These are phyloP conservation scores for Trypethelium eluteriae DNA, from an alignment of 495 filamentous ascomycete genomes.

Conservation along the genomic window DNA sequence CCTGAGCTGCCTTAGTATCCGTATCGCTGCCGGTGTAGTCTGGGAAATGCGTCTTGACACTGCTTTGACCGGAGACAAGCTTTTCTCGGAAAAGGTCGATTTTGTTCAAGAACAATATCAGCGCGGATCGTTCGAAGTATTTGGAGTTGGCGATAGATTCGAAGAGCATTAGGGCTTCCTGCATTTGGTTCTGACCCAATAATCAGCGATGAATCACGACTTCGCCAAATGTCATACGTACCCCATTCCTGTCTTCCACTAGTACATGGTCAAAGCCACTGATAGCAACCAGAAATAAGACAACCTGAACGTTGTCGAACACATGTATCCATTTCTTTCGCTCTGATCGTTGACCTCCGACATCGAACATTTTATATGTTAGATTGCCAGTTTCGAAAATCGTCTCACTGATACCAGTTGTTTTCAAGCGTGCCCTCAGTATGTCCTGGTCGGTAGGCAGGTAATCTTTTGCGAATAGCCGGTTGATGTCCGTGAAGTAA, in stretches of 20 bases:
- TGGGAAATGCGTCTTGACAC: slow-evolving; percentile 85
- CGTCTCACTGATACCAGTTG: slow-evolving; percentile 97
- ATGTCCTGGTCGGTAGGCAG: slow-evolving; percentile 96
- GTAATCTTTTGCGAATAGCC: slow-evolving; percentile 78
- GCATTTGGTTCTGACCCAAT: slow-evolving; percentile 89
- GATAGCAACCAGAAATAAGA: slow-evolving; percentile 91
- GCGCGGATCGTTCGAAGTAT: slow-evolving; percentile 93
- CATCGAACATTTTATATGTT: slow-evolving; percentile 99
- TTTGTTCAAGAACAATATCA: slow-evolving; percentile 98
- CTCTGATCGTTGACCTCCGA: slow-evolving; percentile 96
- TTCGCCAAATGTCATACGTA: slow-evolving; percentile 44
- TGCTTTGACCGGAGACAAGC: slow-evolving; percentile 54
- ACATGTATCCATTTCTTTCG: slow-evolving; percentile 99
- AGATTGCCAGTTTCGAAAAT: slow-evolving; percentile 97
- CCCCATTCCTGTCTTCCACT: slow-evolving; percentile 94
- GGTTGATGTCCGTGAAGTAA: slow-evolving; percentile 85
- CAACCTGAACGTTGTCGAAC: slow-evolving; percentile 91
- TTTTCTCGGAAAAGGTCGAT: slow-evolving; percentile 96
- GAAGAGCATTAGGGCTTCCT: slow-evolving; percentile 95
- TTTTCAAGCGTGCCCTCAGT: slow-evolving; percentile 81
- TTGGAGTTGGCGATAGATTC: slow-evolving; percentile 95
- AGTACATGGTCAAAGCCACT: slow-evolving; percentile 96
- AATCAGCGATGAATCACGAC: neutral
- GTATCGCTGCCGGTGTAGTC: slow-evolving; percentile 66
- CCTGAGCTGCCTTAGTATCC: slow-evolving; percentile 56